Conservation (phyloP, 148 eudicot genomes). For the Rhododendron ovatum region DNA sequence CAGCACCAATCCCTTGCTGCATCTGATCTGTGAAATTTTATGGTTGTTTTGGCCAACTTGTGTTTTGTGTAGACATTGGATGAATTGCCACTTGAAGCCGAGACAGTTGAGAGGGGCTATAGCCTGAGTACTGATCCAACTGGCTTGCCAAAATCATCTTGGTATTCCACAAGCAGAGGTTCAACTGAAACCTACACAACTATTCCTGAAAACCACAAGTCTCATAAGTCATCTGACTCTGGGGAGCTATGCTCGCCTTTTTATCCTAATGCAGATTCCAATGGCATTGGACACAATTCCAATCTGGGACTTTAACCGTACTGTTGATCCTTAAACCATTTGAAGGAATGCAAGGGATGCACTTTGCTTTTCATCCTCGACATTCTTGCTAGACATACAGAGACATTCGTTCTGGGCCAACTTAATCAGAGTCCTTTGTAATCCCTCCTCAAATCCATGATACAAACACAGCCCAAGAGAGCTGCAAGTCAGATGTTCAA, state of each 20-base stretch:
- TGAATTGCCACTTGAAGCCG: conserved; percentile 89
- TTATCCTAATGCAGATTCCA: conserved; percentile 44
- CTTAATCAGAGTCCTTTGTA: background rate
- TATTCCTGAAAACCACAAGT: conserved; percentile 55
- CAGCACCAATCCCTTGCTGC: background rate
- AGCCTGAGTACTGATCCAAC: conserved; percentile 64
- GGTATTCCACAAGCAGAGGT: conserved; percentile 46
- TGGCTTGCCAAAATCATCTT: conserved; percentile 74
- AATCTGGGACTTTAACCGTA: conserved; percentile 41
- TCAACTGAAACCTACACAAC: conserved; percentile 53
- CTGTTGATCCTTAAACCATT: conserved; percentile 23
- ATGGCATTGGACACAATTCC: conserved; percentile 50
- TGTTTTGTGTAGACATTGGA: conserved; percentile 54
- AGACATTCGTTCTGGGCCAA: background rate
- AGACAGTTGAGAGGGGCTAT: conserved; percentile 79
- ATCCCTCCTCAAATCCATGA: background rate
- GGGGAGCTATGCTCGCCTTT: conserved; percentile 63
- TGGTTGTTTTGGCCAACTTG: background rate
- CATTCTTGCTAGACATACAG: background rate
- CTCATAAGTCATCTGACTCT: conserved; percentile 60
- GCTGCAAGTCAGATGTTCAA: background rate
- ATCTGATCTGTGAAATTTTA: background rate
- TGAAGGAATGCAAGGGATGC: background rate
- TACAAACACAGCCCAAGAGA: background rate
- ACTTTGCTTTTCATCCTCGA: background rate